Evolutionary conservation across 2,329 filamentous ascomycete genomes (phyloP).

Genomic region (Verticillium klebahnii): DNA sequence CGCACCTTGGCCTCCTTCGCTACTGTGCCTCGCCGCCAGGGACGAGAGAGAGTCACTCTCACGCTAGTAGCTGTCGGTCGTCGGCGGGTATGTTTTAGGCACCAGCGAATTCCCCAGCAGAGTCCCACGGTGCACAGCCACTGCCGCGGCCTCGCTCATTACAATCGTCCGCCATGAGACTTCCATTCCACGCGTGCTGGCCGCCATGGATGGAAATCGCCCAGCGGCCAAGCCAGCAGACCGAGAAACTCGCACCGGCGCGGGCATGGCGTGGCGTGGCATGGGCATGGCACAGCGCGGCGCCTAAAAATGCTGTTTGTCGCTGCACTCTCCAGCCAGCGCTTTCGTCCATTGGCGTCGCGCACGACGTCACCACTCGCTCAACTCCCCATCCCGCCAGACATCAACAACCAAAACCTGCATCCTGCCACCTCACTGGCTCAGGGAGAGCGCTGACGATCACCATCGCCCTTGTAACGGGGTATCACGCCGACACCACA

Average conservation of each 20-base stretch:
- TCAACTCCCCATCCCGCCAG: not conserved
- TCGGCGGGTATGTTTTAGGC: not conserved
- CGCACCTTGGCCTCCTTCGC: not conserved
- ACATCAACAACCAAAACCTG: not conserved
- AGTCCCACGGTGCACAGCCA: not conserved
- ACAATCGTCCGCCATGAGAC: not conserved
- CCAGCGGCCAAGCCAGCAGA: not conserved
- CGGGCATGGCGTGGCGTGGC: not conserved
- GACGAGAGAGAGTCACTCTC: no score
- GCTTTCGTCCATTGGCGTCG: not conserved
- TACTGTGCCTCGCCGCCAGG: not conserved
- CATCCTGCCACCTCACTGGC: not conserved
- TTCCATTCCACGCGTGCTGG: not conserved
- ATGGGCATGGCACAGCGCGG: not conserved
- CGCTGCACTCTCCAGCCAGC: not conserved
- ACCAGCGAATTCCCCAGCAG: not conserved
- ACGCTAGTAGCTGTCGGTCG: no score
- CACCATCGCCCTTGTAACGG: not conserved
- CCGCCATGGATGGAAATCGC: not conserved
- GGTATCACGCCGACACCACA: not conserved
- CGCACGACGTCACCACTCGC: not conserved
- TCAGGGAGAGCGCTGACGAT: not conserved
- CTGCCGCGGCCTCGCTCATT: not conserved
- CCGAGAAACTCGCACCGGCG: not conserved
- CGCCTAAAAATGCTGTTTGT: not conserved